Conservation (phyloP, 306 rosid genomes). For the Glycyrrhiza uralensis region DNA sequence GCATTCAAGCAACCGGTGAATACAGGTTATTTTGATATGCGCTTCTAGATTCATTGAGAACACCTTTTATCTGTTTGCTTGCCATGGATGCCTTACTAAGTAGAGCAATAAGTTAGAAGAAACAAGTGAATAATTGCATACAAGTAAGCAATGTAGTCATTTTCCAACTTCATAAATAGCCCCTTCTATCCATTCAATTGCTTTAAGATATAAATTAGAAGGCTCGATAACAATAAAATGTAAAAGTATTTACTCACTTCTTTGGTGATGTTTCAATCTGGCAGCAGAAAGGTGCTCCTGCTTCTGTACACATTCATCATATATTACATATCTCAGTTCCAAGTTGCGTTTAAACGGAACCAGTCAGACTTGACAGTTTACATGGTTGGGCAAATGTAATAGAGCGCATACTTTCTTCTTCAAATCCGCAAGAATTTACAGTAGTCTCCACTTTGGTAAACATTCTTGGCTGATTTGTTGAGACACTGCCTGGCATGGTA, state of each 20-base stretch:
- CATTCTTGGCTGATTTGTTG: conserved; percentile 34
- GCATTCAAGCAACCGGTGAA: conserved; percentile 21
- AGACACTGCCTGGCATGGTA: conserved; percentile 19
- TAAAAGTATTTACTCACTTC: conserved; percentile 48
- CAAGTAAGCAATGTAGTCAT: conserved; percentile 14
- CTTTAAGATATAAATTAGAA: conserved; percentile 10
- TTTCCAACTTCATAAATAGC: conserved; percentile 13
- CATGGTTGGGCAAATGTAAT: conserved; percentile 20
- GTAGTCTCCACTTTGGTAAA: conserved; percentile 31
- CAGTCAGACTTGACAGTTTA: conserved; percentile 21
- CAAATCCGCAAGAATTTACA: conserved; percentile 35
- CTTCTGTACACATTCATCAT: conserved; percentile 35
- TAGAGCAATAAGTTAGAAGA: conserved; percentile 19
- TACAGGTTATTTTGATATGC: not conserved
- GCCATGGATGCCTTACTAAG: not conserved
- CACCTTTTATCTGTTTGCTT: conserved; percentile 23
- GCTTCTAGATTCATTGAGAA: conserved; percentile 13
- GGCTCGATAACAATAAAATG: conserved; percentile 1
- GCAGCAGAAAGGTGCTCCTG: conserved; percentile 46
- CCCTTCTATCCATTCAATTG: not conserved
- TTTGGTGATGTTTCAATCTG: conserved; percentile 49
- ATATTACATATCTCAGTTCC: conserved; percentile 23
- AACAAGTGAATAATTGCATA: conserved; percentile 1
- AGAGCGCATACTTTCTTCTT: conserved; percentile 61
- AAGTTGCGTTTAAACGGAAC: not conserved